Evolutionary conservation across 116 monocot genomes (phyloP).

Genomic region (Trichopus zeylanicus): DNA sequence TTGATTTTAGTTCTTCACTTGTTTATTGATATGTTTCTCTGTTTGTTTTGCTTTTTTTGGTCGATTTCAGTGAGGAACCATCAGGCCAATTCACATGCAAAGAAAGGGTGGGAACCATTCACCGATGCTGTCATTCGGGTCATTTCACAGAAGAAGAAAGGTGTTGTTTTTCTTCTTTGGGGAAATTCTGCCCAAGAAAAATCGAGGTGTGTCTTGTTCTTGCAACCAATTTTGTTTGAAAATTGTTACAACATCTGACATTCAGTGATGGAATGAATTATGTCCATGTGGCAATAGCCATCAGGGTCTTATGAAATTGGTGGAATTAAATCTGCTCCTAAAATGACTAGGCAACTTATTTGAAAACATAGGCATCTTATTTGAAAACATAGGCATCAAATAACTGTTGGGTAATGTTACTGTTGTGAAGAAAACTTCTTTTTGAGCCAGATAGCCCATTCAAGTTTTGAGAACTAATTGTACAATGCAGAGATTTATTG

Average conservation of each 20-base stretch:
- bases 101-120: conserved; percentile 94
- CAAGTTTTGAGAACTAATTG: too few species aligned
- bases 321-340: not conserved
- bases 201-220: conserved; percentile 31
- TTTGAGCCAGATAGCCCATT: too few species aligned
- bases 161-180: conserved; percentile 87
- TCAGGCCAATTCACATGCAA: conserved; percentile 97
- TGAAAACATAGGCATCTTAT: not conserved
- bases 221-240: not conserved
- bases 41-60: conserved; percentile 1
- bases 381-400: too few species aligned
- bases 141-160: conserved; percentile 76
- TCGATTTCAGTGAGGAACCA: conserved; percentile 62
- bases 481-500: too few species aligned
- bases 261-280: too few species aligned
- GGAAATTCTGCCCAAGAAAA: conserved; percentile 92
- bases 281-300: not conserved
- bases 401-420: too few species aligned
- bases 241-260: too few species aligned
- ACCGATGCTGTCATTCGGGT: conserved; percentile 72
- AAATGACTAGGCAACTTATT: not conserved
- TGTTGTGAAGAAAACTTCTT: too few species aligned
- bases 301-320: not conserved
- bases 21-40: not conserved
- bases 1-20: not conserved